Base-by-base conservation (phyloP, 345 rosid genomes). In the Boechera stricta region DNA sequence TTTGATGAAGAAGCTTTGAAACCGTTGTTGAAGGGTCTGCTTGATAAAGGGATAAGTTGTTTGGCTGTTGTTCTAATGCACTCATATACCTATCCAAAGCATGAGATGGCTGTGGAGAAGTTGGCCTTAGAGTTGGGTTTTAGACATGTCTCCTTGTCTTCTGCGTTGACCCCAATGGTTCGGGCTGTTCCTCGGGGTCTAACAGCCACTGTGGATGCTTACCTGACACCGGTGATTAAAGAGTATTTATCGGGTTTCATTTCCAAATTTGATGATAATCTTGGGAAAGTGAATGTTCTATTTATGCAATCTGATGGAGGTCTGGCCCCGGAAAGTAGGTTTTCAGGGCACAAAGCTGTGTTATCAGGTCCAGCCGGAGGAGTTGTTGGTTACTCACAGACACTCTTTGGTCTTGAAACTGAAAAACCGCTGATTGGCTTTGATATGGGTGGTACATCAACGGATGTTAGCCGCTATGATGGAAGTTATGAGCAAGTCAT, bases 301-400 rank as follows among this genome's bases (percentile, higher is more conserved):
- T 95, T 95, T 79, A 95, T 95, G 99, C 98, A 95, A 44, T 95
- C 99, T 2, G 99, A 92, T 82, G 99, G 99, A 75, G 99, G 99
- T 59, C 85, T 95, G 65, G 99, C 99, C 68, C 95, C 96, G 0
- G 91, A 92, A 77, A 89, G 84, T 82, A 86, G 91, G 74, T 95
- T 95, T 82, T 95, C 98, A 18, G 99, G 99, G 33, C 99, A 92
- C 80, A 92, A 92, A 82, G 99, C 99, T 45, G 94, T 95, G 64
- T 84, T 95, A 44, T 92, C 99, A 0, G 99, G 99, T 63, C 99
- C 99, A 59, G 98, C 99, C 10, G 99, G 99, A 28, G 99, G 99
- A 32, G 99, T 95, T 78, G 98, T 92, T 75, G 99, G 99, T 79
- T 95, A 92, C 83, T 90, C 98, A 0, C 96, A 89, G 79, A 90